These are phyloP conservation scores for Tremellales sp. DNA, from an alignment of 1,284 basidiomycete species.

Conservation along the genomic window DNA sequence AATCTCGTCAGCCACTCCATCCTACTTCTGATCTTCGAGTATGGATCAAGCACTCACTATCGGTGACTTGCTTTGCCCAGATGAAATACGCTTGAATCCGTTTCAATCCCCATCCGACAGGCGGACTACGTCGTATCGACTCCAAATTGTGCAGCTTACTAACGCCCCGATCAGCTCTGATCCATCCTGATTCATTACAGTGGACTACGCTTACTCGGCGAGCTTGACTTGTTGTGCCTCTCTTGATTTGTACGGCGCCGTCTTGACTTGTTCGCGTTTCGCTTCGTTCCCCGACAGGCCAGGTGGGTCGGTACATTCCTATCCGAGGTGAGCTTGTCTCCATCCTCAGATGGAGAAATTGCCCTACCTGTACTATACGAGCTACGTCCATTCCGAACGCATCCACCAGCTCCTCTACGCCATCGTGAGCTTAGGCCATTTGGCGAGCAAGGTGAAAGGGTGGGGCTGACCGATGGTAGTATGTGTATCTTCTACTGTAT, in stretches of 20 bases:
- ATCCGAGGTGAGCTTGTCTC: background rate
- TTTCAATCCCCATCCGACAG: slow-evolving; percentile 44
- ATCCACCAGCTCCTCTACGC: slow-evolving; percentile 36
- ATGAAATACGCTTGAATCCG: slow-evolving; percentile 47
- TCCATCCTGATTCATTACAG: background rate
- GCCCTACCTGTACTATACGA: slow-evolving; percentile 40
- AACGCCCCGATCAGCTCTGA: background rate
- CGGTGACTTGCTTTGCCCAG: slow-evolving; percentile 50
- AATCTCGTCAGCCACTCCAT: background rate
- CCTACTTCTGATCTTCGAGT: background rate
- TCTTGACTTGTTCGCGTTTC: slow-evolving; percentile 47
- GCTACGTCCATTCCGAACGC: slow-evolving; percentile 46
- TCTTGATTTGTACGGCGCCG: slow-evolving; percentile 39
- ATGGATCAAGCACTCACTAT: slow-evolving; percentile 24
- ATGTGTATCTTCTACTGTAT: slow-evolving; percentile 50
- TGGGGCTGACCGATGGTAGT: slow-evolving; percentile 35
- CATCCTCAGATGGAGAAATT: no score
- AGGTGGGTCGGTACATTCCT: slow-evolving; percentile 46
- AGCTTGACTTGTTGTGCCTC: slow-evolving; percentile 50
- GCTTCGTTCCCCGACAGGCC: slow-evolving; percentile 30
- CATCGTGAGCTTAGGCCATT: background rate
- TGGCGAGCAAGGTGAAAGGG: background rate
- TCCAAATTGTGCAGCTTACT: slow-evolving; percentile 50
- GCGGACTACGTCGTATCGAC: slow-evolving; percentile 41
- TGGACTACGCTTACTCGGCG: slow-evolving; percentile 36